Conservation (phyloP, 192 early-diverging fungal genomes). For the Podila horticola region DNA sequence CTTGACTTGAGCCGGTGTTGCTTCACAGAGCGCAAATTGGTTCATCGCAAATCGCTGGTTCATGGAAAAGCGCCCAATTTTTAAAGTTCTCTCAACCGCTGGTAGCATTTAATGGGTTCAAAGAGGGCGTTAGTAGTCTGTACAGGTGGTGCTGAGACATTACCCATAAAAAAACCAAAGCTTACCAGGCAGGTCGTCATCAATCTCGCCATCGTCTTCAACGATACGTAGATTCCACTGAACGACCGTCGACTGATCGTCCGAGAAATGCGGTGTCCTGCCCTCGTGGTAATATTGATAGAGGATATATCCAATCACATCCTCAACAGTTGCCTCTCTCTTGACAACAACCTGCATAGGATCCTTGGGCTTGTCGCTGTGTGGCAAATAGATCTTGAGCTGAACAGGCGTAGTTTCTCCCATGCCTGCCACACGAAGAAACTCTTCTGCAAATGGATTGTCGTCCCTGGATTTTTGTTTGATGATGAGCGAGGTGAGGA, state of each 20-base stretch:
- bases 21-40: slow-evolving; percentile 89
- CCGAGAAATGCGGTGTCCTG: slow-evolving; percentile 68
- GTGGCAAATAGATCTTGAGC: slow-evolving; percentile 74
- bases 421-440: slow-evolving; percentile 69
- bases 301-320: slow-evolving; percentile 93
- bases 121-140: slow-evolving; percentile 1
- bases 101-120: background rate
- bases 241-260: slow-evolving; percentile 70
- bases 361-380: slow-evolving; percentile 50
- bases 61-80: slow-evolving; percentile 78
- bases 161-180: background rate
- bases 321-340: slow-evolving; percentile 86
- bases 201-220: slow-evolving; percentile 95
- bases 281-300: slow-evolving; percentile 87
- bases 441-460: slow-evolving; percentile 79
- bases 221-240: slow-evolving; percentile 93
- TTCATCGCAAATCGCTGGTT: slow-evolving; percentile 82
- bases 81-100: slow-evolving; percentile 90
- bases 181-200: slow-evolving; percentile 94
- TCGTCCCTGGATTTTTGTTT: slow-evolving; percentile 65
- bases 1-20: slow-evolving; percentile 77
- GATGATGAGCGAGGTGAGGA: slow-evolving; percentile 69
- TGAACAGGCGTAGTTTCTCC: slow-evolving; percentile 65
- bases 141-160: background rate
- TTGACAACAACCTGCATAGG: slow-evolving; percentile 78